Conservation (phyloP, 208 protist species). For the Wallacemonas sp. region DNA sequence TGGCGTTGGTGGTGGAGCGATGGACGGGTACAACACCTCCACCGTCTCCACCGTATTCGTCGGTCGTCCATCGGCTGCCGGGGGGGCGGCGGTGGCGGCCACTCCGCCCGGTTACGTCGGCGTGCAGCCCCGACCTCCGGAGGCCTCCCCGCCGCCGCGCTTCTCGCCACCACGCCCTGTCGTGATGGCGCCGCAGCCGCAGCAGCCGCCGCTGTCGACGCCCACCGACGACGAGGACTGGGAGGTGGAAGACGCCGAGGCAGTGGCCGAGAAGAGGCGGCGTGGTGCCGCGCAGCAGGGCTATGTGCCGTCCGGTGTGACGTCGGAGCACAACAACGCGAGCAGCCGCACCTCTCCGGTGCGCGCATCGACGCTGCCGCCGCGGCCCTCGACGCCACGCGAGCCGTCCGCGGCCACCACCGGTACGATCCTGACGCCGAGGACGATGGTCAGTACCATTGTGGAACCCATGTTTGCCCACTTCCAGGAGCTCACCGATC, state of each 20-base stretch:
- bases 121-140: constrained; percentile 1
- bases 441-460: constrained; percentile 14
- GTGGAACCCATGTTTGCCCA: constrained; percentile 17
- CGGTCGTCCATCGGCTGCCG: neutral
- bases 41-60: constrained; percentile 10
- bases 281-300: neutral
- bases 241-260: neutral
- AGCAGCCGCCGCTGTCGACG: neutral
- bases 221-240: neutral
- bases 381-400: constrained; percentile 2
- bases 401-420: neutral
- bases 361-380: neutral
- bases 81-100: neutral
- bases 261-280: no score
- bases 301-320: neutral
- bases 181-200: neutral
- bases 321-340: neutral
- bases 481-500: constrained; percentile 19
- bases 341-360: neutral
- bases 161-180: constrained; percentile 1
- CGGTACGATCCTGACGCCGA: constrained; percentile 18
- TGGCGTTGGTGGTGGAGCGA: no score
- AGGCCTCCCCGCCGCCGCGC: constrained; percentile 8
- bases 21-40: neutral
- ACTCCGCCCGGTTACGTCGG: neutral